Percentiles rank a stretch among this genome's conserved stretches.
These are phyloP conservation scores for Fusarium longipes DNA, from an alignment of 2,329 filamentous ascomycete genomes.

Conservation along the genomic window DNA sequence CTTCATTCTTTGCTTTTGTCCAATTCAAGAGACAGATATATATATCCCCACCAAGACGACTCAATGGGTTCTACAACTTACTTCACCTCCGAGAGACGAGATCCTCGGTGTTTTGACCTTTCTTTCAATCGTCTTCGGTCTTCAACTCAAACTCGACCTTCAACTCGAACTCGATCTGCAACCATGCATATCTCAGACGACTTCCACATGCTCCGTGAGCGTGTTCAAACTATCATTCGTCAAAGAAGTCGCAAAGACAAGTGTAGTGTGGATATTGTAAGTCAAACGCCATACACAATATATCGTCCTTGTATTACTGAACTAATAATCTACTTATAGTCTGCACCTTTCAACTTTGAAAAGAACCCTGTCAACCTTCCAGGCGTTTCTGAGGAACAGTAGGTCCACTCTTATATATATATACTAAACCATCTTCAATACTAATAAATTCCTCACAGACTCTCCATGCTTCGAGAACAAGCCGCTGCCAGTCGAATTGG, in stretches of 20 bases:
- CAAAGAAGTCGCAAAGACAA: slow-evolving; percentile 57
- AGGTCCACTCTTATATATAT: slow-evolving; percentile 49
- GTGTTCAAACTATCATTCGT: slow-evolving; percentile 57
- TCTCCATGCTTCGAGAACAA: slow-evolving; percentile 63
- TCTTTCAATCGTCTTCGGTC: slow-evolving; percentile 33
- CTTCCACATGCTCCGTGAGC: slow-evolving; percentile 58
- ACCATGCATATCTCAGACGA: slow-evolving; percentile 55
- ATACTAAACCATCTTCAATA: background rate
- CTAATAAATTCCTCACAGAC: slow-evolving; percentile 48
- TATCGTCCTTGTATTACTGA: background rate
- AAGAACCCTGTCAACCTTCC: slow-evolving; percentile 64
- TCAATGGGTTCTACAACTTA: slow-evolving; percentile 26
- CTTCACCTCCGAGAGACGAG: slow-evolving; percentile 33
- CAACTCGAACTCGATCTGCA: slow-evolving; percentile 29
- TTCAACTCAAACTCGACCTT: too few species aligned
- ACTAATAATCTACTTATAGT: slow-evolving; percentile 57
- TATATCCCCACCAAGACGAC: background rate
- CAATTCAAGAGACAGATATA: slow-evolving; percentile 12
- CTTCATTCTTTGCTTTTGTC: slow-evolving; percentile 15
- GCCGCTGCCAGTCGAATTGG: slow-evolving; percentile 62
- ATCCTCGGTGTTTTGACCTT: slow-evolving; percentile 29
- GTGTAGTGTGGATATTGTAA: slow-evolving; percentile 59
- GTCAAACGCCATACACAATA: slow-evolving; percentile 28
- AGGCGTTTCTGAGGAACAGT: slow-evolving; percentile 70
- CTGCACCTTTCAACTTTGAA: slow-evolving; percentile 69